Evolutionary conservation across 768 basidiomycete species (phyloP).

Genomic region (Nevesoporus exiguus): DNA sequence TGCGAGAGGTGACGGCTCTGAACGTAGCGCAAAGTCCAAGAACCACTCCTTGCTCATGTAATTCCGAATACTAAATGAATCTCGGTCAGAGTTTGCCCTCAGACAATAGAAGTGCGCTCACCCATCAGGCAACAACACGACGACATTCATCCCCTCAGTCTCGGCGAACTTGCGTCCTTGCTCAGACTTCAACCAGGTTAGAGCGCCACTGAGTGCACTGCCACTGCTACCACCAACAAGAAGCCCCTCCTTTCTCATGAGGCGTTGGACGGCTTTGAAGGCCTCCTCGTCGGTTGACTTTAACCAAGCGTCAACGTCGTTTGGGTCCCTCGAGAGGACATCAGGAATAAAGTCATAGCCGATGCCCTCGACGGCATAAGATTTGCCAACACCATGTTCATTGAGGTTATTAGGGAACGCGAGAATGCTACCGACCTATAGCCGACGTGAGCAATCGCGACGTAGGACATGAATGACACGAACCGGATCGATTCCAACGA

Average conservation of each 20-base stretch:
- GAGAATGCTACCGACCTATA: slow-evolving; percentile 85
- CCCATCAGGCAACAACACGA: slow-evolving; percentile 89
- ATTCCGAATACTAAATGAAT: slow-evolving; percentile 67
- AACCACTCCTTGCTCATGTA: slow-evolving; percentile 97
- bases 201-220: slow-evolving; percentile 72
- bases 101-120: slow-evolving; percentile 34
- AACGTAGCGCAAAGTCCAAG: slow-evolving; percentile 58
- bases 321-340: slow-evolving; percentile 65
- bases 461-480: slow-evolving; percentile 22
- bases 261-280: slow-evolving; percentile 64
- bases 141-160: slow-evolving; percentile 78
- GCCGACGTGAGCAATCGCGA: slow-evolving; percentile 1
- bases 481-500: slow-evolving; percentile 92
- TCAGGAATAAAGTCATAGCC: slow-evolving; percentile 93
- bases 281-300: slow-evolving; percentile 83
- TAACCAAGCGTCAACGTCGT: slow-evolving; percentile 72
- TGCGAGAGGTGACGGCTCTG: slow-evolving; percentile 48
- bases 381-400: slow-evolving; percentile 36
- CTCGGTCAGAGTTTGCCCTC: background rate
- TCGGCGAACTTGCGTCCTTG: slow-evolving; percentile 62
- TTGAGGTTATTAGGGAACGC: slow-evolving; percentile 70
- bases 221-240: slow-evolving; percentile 94
- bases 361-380: slow-evolving; percentile 92
- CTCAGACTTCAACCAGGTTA: slow-evolving; percentile 72
- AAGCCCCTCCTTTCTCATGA: slow-evolving; percentile 85